These are phyloP conservation scores for Rhizopus arrhizus DNA, from an alignment of 371 early-diverging fungal genomes.

Conservation along the genomic window DNA sequence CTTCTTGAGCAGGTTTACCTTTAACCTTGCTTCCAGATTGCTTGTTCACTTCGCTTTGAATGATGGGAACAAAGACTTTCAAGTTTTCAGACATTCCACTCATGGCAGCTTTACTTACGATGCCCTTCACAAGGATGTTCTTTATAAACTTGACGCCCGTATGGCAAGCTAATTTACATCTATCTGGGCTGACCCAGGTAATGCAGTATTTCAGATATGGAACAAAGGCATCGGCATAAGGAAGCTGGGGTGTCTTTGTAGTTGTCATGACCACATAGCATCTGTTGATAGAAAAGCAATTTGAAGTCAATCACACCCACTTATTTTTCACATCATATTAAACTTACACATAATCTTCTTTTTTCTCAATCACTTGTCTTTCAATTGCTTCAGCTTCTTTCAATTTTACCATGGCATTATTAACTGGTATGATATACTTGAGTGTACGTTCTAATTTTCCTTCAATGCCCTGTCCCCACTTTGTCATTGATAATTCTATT, in stretches of 20 bases:
- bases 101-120: conserved; percentile 47
- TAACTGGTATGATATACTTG: conserved; percentile 57
- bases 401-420: conserved; percentile 54
- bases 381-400: conserved; percentile 65
- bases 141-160: conserved; percentile 61
- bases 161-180: conserved; percentile 51
- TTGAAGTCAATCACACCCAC: conserved; percentile 19
- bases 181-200: conserved; percentile 45
- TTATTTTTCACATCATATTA: background rate
- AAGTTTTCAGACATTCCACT: conserved; percentile 48
- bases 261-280: conserved; percentile 48
- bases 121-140: conserved; percentile 57
- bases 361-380: conserved; percentile 50
- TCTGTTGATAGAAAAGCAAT: conserved; percentile 10
- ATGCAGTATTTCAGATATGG: conserved; percentile 63
- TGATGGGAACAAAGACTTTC: conserved; percentile 30
- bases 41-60: conserved; percentile 27
- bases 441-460: conserved; percentile 45
- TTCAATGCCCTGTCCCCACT: conserved; percentile 39
- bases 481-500: conserved; percentile 46
- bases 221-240: conserved; percentile 65
- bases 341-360: conserved; percentile 55
- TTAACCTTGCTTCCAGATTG: background rate
- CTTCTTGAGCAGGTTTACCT: conserved; percentile 2
- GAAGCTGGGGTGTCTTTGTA: conserved; percentile 53